A percentile compares a stretch with the other conserved stretches of the same genome.
phyloP scores from a whole-genome alignment of 768 basidiomycete species.

The Mycena capillaripes region DNA sequence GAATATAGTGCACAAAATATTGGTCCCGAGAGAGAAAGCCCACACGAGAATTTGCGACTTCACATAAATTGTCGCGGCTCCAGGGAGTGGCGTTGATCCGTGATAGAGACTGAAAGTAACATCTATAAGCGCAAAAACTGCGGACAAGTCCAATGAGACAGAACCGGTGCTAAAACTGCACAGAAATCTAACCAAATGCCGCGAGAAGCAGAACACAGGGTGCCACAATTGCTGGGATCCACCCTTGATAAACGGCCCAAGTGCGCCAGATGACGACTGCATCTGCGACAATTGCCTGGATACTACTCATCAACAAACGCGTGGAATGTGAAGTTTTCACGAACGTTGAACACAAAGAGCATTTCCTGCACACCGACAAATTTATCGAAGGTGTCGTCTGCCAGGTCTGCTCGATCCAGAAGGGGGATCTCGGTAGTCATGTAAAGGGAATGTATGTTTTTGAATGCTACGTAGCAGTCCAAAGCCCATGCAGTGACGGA shows the following conservation, averaged over 20 bases:
- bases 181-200: slow-evolving; percentile 11
- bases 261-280: slow-evolving; percentile 23
- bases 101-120: slow-evolving; percentile 6
- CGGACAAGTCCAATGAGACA: slow-evolving; percentile 7
- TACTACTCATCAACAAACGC: background rate
- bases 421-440: slow-evolving; percentile 13
- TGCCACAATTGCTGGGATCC: slow-evolving; percentile 9
- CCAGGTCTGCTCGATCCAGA: slow-evolving; percentile 14
- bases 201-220: slow-evolving; percentile 23
- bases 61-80: slow-evolving; percentile 1
- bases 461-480: slow-evolving; percentile 9
- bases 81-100: slow-evolving; percentile 13
- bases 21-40: slow-evolving; percentile 16
- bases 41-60: slow-evolving; percentile 13
- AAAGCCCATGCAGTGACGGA: slow-evolving; percentile 11
- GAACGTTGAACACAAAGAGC: slow-evolving; percentile 16
- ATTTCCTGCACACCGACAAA: slow-evolving; percentile 7
- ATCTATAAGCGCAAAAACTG: slow-evolving; percentile 19
- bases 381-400: background rate
- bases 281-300: slow-evolving; percentile 16
- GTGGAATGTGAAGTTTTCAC: background rate
- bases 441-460: slow-evolving; percentile 17
- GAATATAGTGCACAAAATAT: slow-evolving; percentile 8
- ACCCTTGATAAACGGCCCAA: slow-evolving; percentile 14
- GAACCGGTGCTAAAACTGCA: slow-evolving; percentile 2